A percentile compares a stretch with the other conserved stretches of the same genome.
These are phyloP conservation scores for Oenanthe sinensis DNA, from an alignment of 129 eudicot genomes.

Conservation along the genomic window DNA sequence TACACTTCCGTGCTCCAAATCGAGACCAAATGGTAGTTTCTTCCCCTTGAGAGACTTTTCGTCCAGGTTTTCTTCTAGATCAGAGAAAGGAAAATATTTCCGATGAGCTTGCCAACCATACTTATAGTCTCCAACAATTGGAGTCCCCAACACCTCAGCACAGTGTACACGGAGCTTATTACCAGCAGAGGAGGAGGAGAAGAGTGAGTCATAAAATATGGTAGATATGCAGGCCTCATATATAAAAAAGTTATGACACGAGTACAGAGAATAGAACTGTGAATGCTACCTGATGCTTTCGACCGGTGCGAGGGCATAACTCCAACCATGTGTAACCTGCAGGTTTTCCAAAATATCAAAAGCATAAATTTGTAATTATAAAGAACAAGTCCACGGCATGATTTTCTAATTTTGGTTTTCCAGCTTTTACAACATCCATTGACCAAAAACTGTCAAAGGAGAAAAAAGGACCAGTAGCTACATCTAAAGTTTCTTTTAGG, in stretches of 20 bases:
- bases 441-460: neutral
- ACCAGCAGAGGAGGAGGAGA: neutral
- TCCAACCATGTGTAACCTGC: constrained; percentile 95
- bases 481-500: neutral
- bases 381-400: neutral
- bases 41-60: constrained; percentile 19
- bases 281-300: constrained; percentile 81
- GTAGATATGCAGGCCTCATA: no score
- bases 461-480: neutral
- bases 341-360: constrained; percentile 15
- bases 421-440: neutral
- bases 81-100: constrained; percentile 27
- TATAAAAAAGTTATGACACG: neutral
- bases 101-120: constrained; percentile 98
- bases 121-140: constrained; percentile 96
- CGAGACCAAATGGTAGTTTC: constrained; percentile 36
- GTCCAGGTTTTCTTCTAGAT: constrained; percentile 16
- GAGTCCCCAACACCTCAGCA: constrained; percentile 96
- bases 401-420: neutral
- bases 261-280: neutral
- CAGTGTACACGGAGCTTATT: constrained; percentile 87
- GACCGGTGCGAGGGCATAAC: constrained; percentile 86
- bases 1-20: constrained; percentile 62
- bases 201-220: neutral
- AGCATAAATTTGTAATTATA: neutral